Percentiles rank a stretch among this genome's conserved stretches.
These are phyloP conservation scores for Paramecium octaurelia DNA, from an alignment of 73 alveolate species.

Conservation along the genomic window DNA sequence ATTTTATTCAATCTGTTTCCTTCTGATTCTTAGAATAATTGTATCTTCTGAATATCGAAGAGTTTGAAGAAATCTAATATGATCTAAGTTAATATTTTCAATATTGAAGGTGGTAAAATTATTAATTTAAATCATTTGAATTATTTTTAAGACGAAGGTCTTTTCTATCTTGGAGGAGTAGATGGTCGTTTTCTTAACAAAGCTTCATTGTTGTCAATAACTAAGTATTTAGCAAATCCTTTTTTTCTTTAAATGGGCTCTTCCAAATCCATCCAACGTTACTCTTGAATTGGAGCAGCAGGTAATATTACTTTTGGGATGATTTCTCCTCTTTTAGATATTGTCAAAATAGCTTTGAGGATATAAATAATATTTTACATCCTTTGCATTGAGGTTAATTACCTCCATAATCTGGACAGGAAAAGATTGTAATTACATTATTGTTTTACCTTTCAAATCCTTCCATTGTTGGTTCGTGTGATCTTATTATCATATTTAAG, in stretches of 20 bases:
- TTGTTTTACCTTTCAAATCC: slow-evolving; percentile 79
- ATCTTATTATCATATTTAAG: slow-evolving; percentile 75
- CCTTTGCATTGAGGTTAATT: neutral
- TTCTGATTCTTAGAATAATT: neutral
- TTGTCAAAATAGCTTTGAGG: neutral
- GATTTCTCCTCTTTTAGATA: neutral
- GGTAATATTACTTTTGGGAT: slow-evolving; percentile 44
- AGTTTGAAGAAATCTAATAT: neutral
- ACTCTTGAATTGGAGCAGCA: neutral
- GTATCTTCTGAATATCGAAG: too few relatives aligned
- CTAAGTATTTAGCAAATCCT: neutral
- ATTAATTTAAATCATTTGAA: slow-evolving; percentile 17
- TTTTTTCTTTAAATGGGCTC: slow-evolving; percentile 41
- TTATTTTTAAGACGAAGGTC: neutral
- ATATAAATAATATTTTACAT: neutral
- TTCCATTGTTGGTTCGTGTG: slow-evolving; percentile 81
- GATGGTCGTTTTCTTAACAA: neutral
- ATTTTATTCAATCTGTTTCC: neutral
- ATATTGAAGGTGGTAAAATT: neutral
- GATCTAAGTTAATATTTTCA: too few relatives aligned
- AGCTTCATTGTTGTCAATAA: neutral
- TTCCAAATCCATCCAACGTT: slow-evolving; percentile 27
- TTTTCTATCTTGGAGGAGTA: neutral
- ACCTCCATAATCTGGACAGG: slow-evolving; percentile 76
- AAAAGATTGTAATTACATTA: slow-evolving; percentile 76